Base-by-base conservation (phyloP, 2,329 filamentous ascomycete genomes). In the Tricladium varicosporioides region DNA sequence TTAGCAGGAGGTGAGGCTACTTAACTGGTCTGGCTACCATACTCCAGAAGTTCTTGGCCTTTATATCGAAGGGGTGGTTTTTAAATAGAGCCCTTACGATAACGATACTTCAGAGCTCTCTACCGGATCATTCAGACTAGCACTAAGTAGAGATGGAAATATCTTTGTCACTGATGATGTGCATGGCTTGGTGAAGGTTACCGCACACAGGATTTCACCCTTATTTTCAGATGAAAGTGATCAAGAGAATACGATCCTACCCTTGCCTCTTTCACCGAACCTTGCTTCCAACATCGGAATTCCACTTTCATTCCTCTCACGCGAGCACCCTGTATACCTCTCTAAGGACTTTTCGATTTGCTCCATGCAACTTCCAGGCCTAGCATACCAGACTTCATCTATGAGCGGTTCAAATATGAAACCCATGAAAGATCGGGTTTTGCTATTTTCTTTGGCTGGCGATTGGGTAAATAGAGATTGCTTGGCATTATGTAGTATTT, bases 21-120 rank as follows among this genome's bases (percentile, higher is more conserved):
- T 13, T 53, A 65, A n/a, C 46, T 63, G 13, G 56, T 58, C 9
- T 73, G 69, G 70, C 66, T 70, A 56, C 70, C 71, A 1, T 53
- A 65, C 11, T 57, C 31, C 62, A 8, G 63, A 72, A 48, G 43
- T 75, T 4, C 47, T 73, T 7, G 73, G 72, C 2, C 40, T 73
- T 5, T 67, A 70, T 48, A 62, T 65, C 14, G 70, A 69, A 51
- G 72, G 71, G 0, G 44, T 63, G 7, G 48, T 76, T 3, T 74
- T 75, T 58, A 73, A 70, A 59, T 74, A 71, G 72, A 55, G 67
- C 48, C 69, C 69, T 5, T 65, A 70, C 19, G 65, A 68, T 43
- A 63, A 70, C 15, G 51, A 58, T 13, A 60, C 68, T n/a, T 68
- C 67, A 45, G 40, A 67, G 13, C 27, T 40, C 18, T 9, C 14